Evolutionary conservation across 495 filamentous ascomycete species (phyloP), one percentile per base, ranked within the genome.

Genomic region (Sphaerosporella brunnea): DNA sequence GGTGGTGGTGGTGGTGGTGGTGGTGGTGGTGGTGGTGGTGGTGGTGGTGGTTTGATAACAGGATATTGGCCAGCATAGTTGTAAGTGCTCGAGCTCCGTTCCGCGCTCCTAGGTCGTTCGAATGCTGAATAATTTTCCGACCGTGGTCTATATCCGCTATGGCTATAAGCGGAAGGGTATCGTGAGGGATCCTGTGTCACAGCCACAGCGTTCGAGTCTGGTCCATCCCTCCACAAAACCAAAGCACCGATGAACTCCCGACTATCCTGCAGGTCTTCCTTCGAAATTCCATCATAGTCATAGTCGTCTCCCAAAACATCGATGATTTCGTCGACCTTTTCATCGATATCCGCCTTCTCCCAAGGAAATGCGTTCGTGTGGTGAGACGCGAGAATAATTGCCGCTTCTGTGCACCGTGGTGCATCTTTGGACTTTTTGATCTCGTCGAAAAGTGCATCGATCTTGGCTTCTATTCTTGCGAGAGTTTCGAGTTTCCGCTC

Each of bases 191-290:
- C 28, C 28, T 32, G 28, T 32, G 28, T n/a, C n/a, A n/a, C 7
- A 32, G 28, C 13, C 28, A 13, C 7, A 32, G 28, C 36, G 5
- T 38, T 38, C 5, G 36, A 11, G 18, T 38, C 36, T 16, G 8
- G 36, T 16, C 18, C 7, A 16, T 38, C 40, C 16, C 16, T 9
- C 40, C 40, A 43, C 40, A 43, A 21, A 23, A 43, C 40, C 7
- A 43, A 19, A 26, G 40, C 23, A 21, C 11, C 19, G 18, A 43
- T 43, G 40, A 43, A 43, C 23, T 19, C 20, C 11, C 40, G 4
- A 26, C 25, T 43, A 10, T 23, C 40, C 10, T 43, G 8, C 16
- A 23, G 25, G 8, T 43, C 40, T 43, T 43, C 40, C 40, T 43
- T 43, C 8, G 7, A 23, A 13, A 43, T 19, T 5, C 20, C 40